Conservation (phyloP, 2,329 filamentous ascomycete species). For the Fusarium sp. region DNA sequence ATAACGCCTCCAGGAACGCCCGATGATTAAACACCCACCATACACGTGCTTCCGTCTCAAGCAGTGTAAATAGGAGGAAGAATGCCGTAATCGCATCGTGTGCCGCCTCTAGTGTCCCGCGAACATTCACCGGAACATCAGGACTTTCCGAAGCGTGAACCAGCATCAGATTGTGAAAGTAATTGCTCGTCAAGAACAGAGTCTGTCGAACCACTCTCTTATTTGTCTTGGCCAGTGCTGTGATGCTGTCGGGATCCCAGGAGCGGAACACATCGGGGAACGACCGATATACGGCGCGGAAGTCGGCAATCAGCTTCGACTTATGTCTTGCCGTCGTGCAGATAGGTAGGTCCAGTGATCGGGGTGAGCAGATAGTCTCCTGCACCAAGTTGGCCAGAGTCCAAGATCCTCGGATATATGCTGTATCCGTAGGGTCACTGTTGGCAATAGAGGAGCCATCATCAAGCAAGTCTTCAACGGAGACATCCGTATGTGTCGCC, state of each 20-base stretch:
- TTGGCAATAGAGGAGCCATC: slow-evolving; percentile 65
- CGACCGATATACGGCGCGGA: slow-evolving; percentile 73
- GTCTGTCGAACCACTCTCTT: slow-evolving; percentile 76
- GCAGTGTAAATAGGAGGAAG: slow-evolving; percentile 73
- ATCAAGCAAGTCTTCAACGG: slow-evolving; percentile 74
- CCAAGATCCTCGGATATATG: slow-evolving; percentile 80
- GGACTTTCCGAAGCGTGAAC: slow-evolving; percentile 74
- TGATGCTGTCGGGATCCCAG: slow-evolving; percentile 68
- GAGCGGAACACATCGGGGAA: slow-evolving; percentile 75
- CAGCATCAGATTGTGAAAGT: slow-evolving; percentile 83
- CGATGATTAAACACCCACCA: slow-evolving; percentile 89
- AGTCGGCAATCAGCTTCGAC: slow-evolving; percentile 72
- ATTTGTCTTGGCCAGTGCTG: slow-evolving; percentile 63
- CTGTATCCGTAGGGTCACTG: slow-evolving; percentile 69
- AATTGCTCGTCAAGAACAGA: slow-evolving; percentile 80
- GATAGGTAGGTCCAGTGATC: slow-evolving; percentile 76
- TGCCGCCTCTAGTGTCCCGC: slow-evolving; percentile 75
- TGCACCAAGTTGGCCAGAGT: slow-evolving; percentile 80
- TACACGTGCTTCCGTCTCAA: slow-evolving; percentile 75
- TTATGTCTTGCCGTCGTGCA: slow-evolving; percentile 73
- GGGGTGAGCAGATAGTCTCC: slow-evolving; percentile 76
- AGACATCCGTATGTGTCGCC: slow-evolving; percentile 80
- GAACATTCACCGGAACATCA: slow-evolving; percentile 69
- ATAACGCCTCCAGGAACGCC: slow-evolving; percentile 77
- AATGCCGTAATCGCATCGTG: slow-evolving; percentile 77